Percentiles rank a stretch among this genome's conserved stretches.
These are phyloP conservation scores for Herpotrichia juniperi DNA, from an alignment of 2,329 filamentous ascomycete species.

Conservation along the genomic window DNA sequence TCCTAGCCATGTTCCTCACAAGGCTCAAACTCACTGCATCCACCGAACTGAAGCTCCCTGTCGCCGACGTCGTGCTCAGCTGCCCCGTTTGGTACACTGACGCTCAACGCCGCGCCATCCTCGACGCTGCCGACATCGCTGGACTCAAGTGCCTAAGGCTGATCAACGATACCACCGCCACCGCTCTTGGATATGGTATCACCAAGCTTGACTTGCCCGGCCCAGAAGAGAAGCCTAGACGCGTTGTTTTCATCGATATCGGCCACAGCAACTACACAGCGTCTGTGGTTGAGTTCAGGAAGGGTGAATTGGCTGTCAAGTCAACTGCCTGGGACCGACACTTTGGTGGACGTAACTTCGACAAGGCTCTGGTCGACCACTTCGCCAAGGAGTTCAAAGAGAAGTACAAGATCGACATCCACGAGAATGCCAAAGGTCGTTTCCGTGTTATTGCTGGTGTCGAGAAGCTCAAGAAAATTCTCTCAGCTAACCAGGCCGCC, in stretches of 20 bases:
- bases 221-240: constrained; percentile 87
- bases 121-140: constrained; percentile 92
- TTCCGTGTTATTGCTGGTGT: constrained; percentile 85
- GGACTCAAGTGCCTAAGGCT: constrained; percentile 90
- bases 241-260: constrained; percentile 91
- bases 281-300: constrained; percentile 94
- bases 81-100: constrained; percentile 98
- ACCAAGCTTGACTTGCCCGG: constrained; percentile 92
- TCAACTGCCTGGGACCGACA: constrained; percentile 91
- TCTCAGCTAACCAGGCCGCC: constrained; percentile 44
- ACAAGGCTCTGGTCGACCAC: constrained; percentile 92
- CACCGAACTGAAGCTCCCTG: constrained; percentile 85
- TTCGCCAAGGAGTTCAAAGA: constrained; percentile 95
- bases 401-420: constrained; percentile 97
- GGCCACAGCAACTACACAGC: constrained; percentile 96
- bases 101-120: constrained; percentile 82
- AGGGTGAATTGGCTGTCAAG: constrained; percentile 95
- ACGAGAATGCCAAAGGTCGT: constrained; percentile 85
- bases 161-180: constrained; percentile 97
- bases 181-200: constrained; percentile 95
- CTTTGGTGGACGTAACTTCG: constrained; percentile 97
- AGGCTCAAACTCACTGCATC: constrained; percentile 91
- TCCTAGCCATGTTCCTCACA: constrained; percentile 93
- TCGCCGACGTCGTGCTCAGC: constrained; percentile 91
- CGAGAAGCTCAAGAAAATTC: constrained; percentile 82